These are phyloP conservation scores for Grosmannia huntii DNA, from an alignment of 2,329 filamentous ascomycete genomes.

Conservation along the genomic window DNA sequence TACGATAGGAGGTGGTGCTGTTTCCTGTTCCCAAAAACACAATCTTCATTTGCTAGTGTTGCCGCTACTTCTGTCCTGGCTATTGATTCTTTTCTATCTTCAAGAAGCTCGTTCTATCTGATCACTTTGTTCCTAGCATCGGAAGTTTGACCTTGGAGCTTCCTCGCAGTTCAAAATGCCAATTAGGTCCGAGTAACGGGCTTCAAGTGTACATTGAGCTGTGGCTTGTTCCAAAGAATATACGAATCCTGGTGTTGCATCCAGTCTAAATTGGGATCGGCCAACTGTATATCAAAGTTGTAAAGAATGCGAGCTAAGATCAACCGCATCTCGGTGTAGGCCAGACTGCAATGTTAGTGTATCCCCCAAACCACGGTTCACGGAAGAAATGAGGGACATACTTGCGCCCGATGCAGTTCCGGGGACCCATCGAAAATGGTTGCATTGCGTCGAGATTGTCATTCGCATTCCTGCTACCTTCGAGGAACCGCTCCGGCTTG, in stretches of 20 bases:
- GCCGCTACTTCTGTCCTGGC: too few species aligned
- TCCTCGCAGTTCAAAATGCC: too few species aligned
- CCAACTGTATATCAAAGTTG: slow-evolving; percentile 16
- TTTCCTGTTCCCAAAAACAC: too few species aligned
- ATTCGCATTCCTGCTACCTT: slow-evolving; percentile 20
- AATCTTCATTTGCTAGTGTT: too few species aligned
- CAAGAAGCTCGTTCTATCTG: too few species aligned
- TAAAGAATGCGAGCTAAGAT: slow-evolving; percentile 13
- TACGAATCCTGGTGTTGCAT: slow-evolving; percentile 8
- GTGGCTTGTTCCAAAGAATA: slow-evolving; percentile 13
- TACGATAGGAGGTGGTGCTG: too few species aligned
- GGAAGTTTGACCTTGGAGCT: too few species aligned
- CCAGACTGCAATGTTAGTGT: slow-evolving; percentile 7
- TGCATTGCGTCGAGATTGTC: slow-evolving; percentile 29
- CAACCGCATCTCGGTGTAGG: slow-evolving; percentile 14
- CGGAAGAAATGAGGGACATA: background rate
- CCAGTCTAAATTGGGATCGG: slow-evolving; percentile 10
- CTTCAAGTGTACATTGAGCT: slow-evolving; percentile 10
- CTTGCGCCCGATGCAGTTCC: slow-evolving; percentile 11
- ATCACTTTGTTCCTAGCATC: too few species aligned
- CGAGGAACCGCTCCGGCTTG: slow-evolving; percentile 19
- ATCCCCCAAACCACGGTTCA: background rate
- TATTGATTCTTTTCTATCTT: too few species aligned
- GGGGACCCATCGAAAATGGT: slow-evolving; percentile 9
- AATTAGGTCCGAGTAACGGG: background rate